phyloP scores from a whole-genome alignment of 352 stramenopile species.

The Nothophytophthora sp. region DNA sequence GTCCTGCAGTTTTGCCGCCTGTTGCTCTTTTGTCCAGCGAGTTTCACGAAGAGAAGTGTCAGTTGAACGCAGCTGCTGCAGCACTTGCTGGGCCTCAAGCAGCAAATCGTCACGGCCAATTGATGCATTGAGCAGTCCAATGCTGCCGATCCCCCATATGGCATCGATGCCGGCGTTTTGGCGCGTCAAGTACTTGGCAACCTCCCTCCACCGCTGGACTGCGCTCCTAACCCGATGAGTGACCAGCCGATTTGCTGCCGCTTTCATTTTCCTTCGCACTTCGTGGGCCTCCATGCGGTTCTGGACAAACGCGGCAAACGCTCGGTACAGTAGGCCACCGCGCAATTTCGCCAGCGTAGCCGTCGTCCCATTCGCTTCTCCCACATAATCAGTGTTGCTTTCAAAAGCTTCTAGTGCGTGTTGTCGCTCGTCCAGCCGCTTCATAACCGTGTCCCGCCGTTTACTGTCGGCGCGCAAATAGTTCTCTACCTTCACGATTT shows the following conservation, averaged over 20 bases:
- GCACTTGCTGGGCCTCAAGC: conserved; percentile 40
- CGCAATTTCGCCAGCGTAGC: conserved; percentile 40
- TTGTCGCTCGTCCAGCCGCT: conserved; percentile 41
- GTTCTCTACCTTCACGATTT: conserved; percentile 73
- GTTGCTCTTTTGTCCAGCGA: conserved; percentile 46
- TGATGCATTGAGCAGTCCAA: conserved; percentile 45
- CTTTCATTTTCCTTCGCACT: conserved; percentile 41
- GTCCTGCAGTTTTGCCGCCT: conserved; percentile 1
- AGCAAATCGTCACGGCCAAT: conserved; percentile 52
- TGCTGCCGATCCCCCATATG: conserved; percentile 45
- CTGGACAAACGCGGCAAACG: conserved; percentile 50
- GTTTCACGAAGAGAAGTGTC: conserved; percentile 37
- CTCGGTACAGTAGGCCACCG: conserved; percentile 41
- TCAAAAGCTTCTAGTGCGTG: conserved; percentile 55
- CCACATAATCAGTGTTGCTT: conserved; percentile 21
- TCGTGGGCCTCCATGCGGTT: conserved; percentile 38
- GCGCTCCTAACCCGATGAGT: conserved; percentile 24
- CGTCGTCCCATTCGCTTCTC: conserved; percentile 5
- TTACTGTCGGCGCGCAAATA: conserved; percentile 65
- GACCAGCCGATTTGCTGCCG: conserved; percentile 22
- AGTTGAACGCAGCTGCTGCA: conserved; percentile 46
- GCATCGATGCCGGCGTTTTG: conserved; percentile 8
- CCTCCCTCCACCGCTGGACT: conserved; percentile 31
- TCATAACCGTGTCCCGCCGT: conserved; percentile 26
- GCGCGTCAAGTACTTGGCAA: conserved; percentile 19